phyloP scores from a whole-genome alignment of 352 stramenopile genomes.

The Phytophthora foliorum region DNA sequence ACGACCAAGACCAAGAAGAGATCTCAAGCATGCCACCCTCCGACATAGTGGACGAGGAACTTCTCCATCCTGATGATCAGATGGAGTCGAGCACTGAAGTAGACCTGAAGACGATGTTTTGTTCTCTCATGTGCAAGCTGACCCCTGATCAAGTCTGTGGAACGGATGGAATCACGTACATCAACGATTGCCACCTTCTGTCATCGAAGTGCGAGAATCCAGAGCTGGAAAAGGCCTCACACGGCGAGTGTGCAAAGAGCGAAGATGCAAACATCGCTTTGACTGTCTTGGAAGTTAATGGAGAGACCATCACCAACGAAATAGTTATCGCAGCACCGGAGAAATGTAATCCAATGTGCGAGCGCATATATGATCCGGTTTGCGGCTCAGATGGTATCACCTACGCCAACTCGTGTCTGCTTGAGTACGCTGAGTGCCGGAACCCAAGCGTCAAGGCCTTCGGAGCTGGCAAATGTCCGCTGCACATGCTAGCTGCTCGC shows the following conservation, averaged over 20 bases:
- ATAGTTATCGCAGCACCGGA: constrained; percentile 16
- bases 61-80: background rate
- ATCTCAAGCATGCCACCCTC: background rate
- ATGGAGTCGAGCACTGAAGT: constrained; percentile 5
- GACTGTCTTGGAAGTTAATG: constrained; percentile 24
- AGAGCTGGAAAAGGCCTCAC: constrained; percentile 49
- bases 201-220: constrained; percentile 59
- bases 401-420: constrained; percentile 69
- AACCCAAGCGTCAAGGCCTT: constrained; percentile 48
- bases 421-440: constrained; percentile 58
- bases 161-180: constrained; percentile 63
- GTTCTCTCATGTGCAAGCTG: constrained; percentile 43
- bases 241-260: constrained; percentile 36
- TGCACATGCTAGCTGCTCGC: constrained; percentile 33
- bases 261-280: constrained; percentile 8
- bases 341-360: constrained; percentile 64
- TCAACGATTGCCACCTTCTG: constrained; percentile 60
- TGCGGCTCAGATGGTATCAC: constrained; percentile 74
- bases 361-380: constrained; percentile 53
- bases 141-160: constrained; percentile 54
- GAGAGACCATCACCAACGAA: constrained; percentile 2
- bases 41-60: background rate
- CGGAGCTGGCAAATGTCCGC: constrained; percentile 50
- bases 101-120: constrained; percentile 37
- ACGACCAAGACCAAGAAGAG: constrained; percentile 1